These are phyloP conservation scores for Buxus sempervirens DNA, from an alignment of 164 flowering plant species.

Conservation along the genomic window DNA sequence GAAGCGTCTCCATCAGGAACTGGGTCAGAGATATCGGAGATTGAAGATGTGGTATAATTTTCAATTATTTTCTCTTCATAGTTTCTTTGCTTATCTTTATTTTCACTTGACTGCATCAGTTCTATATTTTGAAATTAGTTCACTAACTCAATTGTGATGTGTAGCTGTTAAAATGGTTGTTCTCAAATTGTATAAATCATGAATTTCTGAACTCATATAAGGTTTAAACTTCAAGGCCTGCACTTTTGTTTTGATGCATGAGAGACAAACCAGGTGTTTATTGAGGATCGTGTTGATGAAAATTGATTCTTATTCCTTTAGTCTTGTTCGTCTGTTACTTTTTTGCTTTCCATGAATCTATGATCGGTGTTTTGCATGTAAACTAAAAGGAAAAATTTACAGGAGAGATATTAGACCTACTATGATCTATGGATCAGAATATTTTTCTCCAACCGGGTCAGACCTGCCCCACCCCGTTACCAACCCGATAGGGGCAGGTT, in stretches of 20 bases:
- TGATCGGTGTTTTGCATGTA: no score
- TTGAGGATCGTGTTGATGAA: neutral
- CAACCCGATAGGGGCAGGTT: no score
- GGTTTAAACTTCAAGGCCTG: neutral
- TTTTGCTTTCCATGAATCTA: neutral
- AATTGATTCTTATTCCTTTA: neutral
- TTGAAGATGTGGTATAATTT: constrained; percentile 61
- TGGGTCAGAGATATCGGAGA: constrained; percentile 86
- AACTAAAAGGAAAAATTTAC: no score
- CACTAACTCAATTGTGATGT: neutral
- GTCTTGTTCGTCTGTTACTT: neutral
- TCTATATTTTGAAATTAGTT: no score
- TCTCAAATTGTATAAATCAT: no score
- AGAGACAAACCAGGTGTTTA: neutral
- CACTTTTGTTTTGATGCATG: neutral
- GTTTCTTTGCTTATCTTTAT: neutral
- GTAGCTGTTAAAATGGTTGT: neutral
- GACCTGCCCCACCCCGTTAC: no score
- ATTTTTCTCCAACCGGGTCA: no score
- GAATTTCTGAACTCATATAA: neutral
- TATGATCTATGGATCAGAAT: no score
- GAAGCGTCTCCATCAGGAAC: constrained; percentile 53
- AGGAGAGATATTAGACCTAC: no score
- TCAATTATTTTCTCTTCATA: neutral
- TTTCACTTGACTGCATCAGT: neutral